These are phyloP conservation scores for Simmondsia chinensis DNA, from an alignment of 148 eudicot species.

Conservation along the genomic window DNA sequence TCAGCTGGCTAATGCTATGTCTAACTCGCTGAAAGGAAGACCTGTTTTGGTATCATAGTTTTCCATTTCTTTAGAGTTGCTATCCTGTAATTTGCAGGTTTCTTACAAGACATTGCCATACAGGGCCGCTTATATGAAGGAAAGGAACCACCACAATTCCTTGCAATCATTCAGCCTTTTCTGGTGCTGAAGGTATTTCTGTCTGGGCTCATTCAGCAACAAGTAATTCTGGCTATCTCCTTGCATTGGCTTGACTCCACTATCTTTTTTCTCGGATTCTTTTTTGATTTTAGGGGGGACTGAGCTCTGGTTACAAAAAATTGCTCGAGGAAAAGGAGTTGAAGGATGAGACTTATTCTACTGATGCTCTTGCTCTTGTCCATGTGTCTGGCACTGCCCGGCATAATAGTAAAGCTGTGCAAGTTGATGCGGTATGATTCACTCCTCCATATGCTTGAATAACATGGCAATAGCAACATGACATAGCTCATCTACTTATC, in stretches of 20 bases:
- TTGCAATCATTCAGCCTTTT: conserved; percentile 94
- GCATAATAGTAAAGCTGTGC: conserved; percentile 80
- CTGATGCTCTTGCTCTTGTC: conserved; percentile 67
- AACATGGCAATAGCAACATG: no score
- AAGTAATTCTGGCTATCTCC: background rate
- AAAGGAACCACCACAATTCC: conserved; percentile 94
- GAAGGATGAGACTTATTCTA: conserved; percentile 80
- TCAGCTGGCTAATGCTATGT: conserved; percentile 73
- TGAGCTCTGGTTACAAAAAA: conserved; percentile 84
- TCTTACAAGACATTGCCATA: no score
- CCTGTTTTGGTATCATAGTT: conserved; percentile 64
- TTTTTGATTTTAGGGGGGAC: conserved; percentile 58
- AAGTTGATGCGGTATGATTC: conserved; percentile 92
- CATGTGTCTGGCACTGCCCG: conserved; percentile 76
- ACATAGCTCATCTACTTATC: no score
- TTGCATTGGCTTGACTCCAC: no score
- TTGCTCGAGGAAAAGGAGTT: conserved; percentile 69
- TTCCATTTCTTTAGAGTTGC: no score
- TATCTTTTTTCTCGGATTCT: conserved; percentile 5
- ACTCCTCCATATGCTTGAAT: no score
- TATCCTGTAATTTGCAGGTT: background rate
- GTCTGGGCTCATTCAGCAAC: conserved; percentile 2
- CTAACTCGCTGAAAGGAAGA: conserved; percentile 86
- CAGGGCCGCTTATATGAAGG: conserved; percentile 92
- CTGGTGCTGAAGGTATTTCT: conserved; percentile 76